A percentile compares a stretch with the other conserved stretches of the same genome.
Evolutionary conservation across 1,139 yeast genomes (phyloP).

Genomic region (Taphrina confusa): DNA sequence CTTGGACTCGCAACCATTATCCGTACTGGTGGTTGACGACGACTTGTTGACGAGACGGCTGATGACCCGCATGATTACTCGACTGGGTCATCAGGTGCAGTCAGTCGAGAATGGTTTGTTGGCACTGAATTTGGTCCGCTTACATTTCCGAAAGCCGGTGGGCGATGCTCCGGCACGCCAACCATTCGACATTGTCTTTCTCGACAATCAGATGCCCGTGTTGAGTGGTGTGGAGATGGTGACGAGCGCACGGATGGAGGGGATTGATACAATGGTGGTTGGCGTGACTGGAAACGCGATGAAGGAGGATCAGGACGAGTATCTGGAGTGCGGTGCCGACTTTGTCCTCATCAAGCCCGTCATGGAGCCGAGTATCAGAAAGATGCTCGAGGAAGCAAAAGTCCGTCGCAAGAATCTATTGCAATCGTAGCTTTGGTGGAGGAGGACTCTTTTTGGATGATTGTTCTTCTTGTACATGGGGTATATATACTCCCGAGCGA

Average conservation of each 20-base stretch:
- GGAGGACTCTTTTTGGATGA: too few species aligned
- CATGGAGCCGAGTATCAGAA: slow-evolving; percentile 24
- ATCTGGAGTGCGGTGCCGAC: slow-evolving; percentile 29
- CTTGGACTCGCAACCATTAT: slow-evolving; percentile 7
- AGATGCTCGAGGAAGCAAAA: slow-evolving; percentile 16
- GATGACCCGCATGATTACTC: slow-evolving; percentile 27
- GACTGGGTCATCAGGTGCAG: slow-evolving; percentile 30
- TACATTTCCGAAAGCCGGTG: not conserved
- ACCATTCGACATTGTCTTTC: slow-evolving; percentile 29
- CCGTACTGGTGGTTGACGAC: slow-evolving; percentile 31
- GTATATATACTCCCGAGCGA: too few species aligned
- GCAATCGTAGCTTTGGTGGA: too few species aligned
- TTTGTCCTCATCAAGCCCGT: slow-evolving; percentile 32
- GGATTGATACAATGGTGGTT: slow-evolving; percentile 22
- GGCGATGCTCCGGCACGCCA: not conserved
- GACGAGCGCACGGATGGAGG: slow-evolving; percentile 24
- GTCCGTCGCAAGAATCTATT: slow-evolving; percentile 6
- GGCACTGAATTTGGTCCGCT: slow-evolving; percentile 16
- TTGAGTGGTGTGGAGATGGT: slow-evolving; percentile 33
- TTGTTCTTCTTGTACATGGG: too few species aligned
- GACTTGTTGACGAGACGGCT: slow-evolving; percentile 27
- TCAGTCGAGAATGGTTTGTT: slow-evolving; percentile 24
- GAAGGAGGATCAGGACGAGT: slow-evolving; percentile 31
- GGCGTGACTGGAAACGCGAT: slow-evolving; percentile 33
- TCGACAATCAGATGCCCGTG: slow-evolving; percentile 35